A percentile compares a stretch with the other conserved stretches of the same genome.
phyloP scores from a whole-genome alignment of 805 yeast species.

The Isabelozyma gotoi region DNA sequence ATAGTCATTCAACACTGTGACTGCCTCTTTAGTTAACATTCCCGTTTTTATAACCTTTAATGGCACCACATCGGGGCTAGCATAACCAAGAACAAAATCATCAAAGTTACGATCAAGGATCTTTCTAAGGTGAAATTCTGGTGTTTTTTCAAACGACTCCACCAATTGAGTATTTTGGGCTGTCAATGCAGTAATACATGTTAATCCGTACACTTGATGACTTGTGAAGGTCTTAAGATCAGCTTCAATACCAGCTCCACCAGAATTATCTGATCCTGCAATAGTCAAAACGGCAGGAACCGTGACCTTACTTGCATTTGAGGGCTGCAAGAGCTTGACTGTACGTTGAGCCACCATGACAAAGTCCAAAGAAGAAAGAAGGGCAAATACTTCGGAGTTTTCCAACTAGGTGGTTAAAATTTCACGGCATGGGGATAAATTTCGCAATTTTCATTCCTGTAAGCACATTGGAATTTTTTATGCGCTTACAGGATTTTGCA shows the following conservation, averaged over 20 bases:
- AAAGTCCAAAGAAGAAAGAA: background rate
- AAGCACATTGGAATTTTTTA: constrained; percentile 10
- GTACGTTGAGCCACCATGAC: constrained; percentile 2
- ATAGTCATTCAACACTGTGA: constrained; percentile 42
- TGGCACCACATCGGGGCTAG: constrained; percentile 17
- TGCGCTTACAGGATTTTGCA: constrained; percentile 7
- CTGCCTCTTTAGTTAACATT: constrained; percentile 60
- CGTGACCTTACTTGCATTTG: background rate
- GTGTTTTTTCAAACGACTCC: constrained; percentile 45
- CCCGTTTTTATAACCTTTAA: constrained; percentile 77
- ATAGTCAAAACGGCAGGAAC: constrained; percentile 30
- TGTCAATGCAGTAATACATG: constrained; percentile 77
- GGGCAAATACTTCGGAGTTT: background rate
- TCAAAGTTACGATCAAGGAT: constrained; percentile 54
- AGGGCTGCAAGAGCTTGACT: background rate
- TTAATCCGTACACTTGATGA: constrained; percentile 72
- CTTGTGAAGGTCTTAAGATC: constrained; percentile 78
- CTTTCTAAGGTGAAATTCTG: constrained; percentile 41
- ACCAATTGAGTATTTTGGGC: constrained; percentile 66
- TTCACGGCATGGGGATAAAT: background rate
- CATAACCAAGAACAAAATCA: constrained; percentile 49
- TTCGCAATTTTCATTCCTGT: constrained; percentile 5
- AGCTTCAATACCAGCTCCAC: constrained; percentile 93
- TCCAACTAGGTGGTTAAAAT: too few relatives aligned
- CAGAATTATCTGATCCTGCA: constrained; percentile 83